Evolutionary conservation across 2,329 filamentous ascomycete genomes (phyloP), one percentile per base, ranked within the genome.

Genomic region (Colletotrichum sojae): DNA sequence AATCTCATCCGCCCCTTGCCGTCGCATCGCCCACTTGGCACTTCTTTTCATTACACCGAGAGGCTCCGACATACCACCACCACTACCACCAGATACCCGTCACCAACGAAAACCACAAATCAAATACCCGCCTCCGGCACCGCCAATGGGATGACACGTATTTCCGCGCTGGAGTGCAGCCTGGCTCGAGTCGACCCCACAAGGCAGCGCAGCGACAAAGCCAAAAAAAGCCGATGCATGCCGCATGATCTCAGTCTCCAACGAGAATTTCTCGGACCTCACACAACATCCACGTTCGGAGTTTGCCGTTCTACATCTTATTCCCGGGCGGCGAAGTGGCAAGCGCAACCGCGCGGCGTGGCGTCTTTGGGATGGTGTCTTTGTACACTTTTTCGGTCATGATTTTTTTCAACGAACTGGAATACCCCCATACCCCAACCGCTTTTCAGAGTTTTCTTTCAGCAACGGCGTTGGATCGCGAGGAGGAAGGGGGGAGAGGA

Each of bases 391-490:
- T n/a, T n/a, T n/a, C n/a, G n/a, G n/a, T n/a, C n/a, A n/a, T n/a
- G n/a, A n/a, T n/a, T n/a, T 2, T 31, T 43, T 9, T 57, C 45
- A 18, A 46, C 45, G 15, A 46, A 16, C 31, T 12, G 1, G 27
- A 27, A 53, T 55, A 59, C 55, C 64, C n/a, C 43, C 66, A 69
- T 66, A 66, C 54, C 66, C 61, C 20, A n/a, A n/a, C 18, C 59
- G 58, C 20, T 43, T 48, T 49, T 18, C 16, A n/a, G 13, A n/a
- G 6, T n/a, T 53, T 16, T 16, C n/a, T 27, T 43, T 43, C 9
- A 52, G 46, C 39, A 64, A 25, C 12, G 66, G 66, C 61, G 61
- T 58, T 59, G 66, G 66, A 31, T 4, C 12, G 25, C 12, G 15
- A 58, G 20, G 2, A 36, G 48, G 27, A 9, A 9, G 27, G 8